Evolutionary conservation across 2,329 filamentous ascomycete species (phyloP).

Genomic region (Stemphylium lycopersici): DNA sequence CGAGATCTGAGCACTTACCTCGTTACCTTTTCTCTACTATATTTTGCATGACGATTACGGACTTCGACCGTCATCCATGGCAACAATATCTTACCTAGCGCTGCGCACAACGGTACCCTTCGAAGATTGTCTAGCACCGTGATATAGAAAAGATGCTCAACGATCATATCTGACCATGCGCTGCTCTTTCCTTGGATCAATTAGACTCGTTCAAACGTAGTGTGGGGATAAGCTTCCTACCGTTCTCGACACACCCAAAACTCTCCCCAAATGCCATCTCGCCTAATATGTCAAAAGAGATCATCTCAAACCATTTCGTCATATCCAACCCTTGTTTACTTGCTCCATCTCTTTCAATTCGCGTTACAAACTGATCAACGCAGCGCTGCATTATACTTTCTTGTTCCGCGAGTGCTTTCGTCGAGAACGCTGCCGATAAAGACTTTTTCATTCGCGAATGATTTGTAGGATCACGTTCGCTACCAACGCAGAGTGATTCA

Average conservation of each 20-base stretch:
- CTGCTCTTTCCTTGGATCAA: not conserved
- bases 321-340: not conserved
- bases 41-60: too few species aligned
- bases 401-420: not conserved
- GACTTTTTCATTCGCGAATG: not conserved
- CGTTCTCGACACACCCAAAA: not conserved
- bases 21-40: too few species aligned
- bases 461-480: not conserved
- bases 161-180: not conserved
- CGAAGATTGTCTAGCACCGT: not conserved
- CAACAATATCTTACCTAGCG: not conserved
- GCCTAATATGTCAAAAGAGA: not conserved
- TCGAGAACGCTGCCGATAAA: not conserved
- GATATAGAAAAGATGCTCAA: not conserved
- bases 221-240: not conserved
- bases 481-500: not conserved
- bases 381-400: not conserved
- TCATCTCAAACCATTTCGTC: conserved; percentile 1
- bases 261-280: conserved; percentile 4
- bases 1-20: too few species aligned
- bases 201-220: not conserved
- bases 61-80: not conserved
- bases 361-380: not conserved
- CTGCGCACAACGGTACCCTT: not conserved
- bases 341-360: not conserved